Base-by-base conservation (phyloP, 495 filamentous ascomycete genomes). In the Podospora anserina region DNA sequence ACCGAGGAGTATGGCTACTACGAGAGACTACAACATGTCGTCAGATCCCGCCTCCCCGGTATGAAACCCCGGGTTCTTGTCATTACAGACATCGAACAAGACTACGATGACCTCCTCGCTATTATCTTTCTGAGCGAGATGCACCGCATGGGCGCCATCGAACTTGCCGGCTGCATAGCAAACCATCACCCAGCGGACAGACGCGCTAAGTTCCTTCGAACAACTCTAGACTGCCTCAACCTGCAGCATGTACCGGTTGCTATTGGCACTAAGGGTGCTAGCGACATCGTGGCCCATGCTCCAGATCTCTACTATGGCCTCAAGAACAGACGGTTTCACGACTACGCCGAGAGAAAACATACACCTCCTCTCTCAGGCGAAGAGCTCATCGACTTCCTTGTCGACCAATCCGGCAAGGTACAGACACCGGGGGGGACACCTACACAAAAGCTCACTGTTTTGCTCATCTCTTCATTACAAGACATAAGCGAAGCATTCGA, bases 101-200 rank as follows among this genome's bases (percentile, higher is more conserved):
- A 72, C 61, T 72, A 72, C 20, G 71, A 72, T 20, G 71, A 72
- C 64, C 59, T 72, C 15, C 27, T 70, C 44, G 68, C 71, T 55
- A 64, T 72, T 59, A 68, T 72, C 60, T 72, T 72, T 20, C 66
- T 72, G 18, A 65, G 57, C 59, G 71, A 72, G n/a, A 72, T 72
- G 71, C 68, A 72, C 20, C 71, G 68, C 39, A 64, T 72, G 44
- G 71, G 71, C 5, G 71, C 58, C 9, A 19, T 72, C 56, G 53
- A 72, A 30, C 66, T 72, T 18, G 68, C 63, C 2, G 71, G 71
- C 16, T 68, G 65, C 9, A 44, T 72, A 28, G 64, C 71, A n/a
- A 72, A 72, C 63, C 71, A 72, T 20, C 18, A 67, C 5, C 65
- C 63, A 0, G 56, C 68, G 15, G 5, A 30, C 11, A 3, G 64